These are phyloP conservation scores for Cyclotella distinguenda DNA, from an alignment of 108 stramenopile genomes.

Conservation along the genomic window DNA sequence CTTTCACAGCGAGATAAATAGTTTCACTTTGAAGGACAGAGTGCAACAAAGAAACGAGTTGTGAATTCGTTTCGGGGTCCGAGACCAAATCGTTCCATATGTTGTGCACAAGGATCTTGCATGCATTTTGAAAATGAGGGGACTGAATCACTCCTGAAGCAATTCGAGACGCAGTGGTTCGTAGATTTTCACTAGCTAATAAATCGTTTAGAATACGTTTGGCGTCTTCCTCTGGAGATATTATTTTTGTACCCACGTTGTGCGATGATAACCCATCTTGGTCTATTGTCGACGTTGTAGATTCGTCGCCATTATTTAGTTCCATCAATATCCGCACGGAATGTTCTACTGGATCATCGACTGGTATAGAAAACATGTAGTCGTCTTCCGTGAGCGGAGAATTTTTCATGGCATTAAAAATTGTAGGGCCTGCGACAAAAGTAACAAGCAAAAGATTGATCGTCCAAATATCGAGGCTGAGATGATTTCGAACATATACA, in stretches of 20 bases:
- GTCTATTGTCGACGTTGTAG: not conserved
- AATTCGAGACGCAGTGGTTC: conserved; percentile 41
- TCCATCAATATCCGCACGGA: conserved; percentile 48
- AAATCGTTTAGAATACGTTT: conserved; percentile 45
- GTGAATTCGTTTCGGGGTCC: conserved; percentile 71
- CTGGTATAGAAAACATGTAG: conserved; percentile 37
- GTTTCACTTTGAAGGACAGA: conserved; percentile 69
- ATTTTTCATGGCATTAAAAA: conserved; percentile 34
- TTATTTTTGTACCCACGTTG: conserved; percentile 14
- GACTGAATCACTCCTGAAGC: conserved; percentile 59
- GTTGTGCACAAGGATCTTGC: conserved; percentile 56
- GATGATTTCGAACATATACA: conserved; percentile 21
- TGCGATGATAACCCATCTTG: conserved; percentile 1
- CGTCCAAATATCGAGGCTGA: conserved; percentile 47
- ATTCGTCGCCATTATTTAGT: conserved; percentile 7
- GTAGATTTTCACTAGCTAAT: conserved; percentile 35
- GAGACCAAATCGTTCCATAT: conserved; percentile 73
- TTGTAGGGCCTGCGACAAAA: conserved; percentile 32
- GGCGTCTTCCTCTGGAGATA: conserved; percentile 44
- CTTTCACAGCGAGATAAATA: conserved; percentile 60
- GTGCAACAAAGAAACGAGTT: conserved; percentile 67
- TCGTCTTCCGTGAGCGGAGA: conserved; percentile 35
- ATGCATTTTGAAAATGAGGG: conserved; percentile 63
- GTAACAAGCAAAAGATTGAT: conserved; percentile 32
- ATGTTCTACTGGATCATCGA: conserved; percentile 48